Conservation (phyloP, 768 basidiomycete species). For the Amanita exitialis region DNA sequence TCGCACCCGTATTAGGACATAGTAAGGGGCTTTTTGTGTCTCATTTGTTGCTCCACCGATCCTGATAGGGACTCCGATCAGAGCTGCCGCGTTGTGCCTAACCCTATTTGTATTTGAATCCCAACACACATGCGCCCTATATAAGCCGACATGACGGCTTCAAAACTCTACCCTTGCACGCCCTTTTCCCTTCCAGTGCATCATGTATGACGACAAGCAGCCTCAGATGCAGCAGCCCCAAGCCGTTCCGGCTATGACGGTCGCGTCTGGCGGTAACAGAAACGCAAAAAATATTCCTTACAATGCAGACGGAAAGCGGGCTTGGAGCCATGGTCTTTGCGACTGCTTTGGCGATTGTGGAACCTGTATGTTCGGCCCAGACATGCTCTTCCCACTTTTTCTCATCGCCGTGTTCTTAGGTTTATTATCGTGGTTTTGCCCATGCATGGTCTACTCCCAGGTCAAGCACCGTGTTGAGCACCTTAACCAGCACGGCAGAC, state of each 20-base stretch:
- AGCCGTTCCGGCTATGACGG: slow-evolving; percentile 8
- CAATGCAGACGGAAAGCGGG: slow-evolving; percentile 17
- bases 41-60: too few relatives aligned
- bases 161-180: too few relatives aligned
- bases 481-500: slow-evolving; percentile 22
- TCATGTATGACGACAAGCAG: too few relatives aligned
- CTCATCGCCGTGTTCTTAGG: slow-evolving; percentile 14
- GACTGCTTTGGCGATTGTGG: slow-evolving; percentile 17
- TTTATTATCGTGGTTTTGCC: slow-evolving; percentile 26
- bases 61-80: too few relatives aligned
- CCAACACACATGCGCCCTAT: too few relatives aligned
- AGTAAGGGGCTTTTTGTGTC: too few relatives aligned
- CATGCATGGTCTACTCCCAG: slow-evolving; percentile 30
- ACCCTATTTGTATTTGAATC: too few relatives aligned
- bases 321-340: slow-evolving; percentile 20
- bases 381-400: not conserved
- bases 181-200: too few relatives aligned
- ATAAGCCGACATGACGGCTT: too few relatives aligned
- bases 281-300: slow-evolving; percentile 17
- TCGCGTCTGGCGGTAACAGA: slow-evolving; percentile 17
- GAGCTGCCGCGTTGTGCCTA: too few relatives aligned
- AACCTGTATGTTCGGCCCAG: slow-evolving; percentile 15
- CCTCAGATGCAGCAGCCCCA: not conserved
- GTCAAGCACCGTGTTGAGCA: slow-evolving; percentile 31
- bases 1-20: too few relatives aligned